Percentiles rank a stretch among this genome's conserved stretches.
Evolutionary conservation across 768 basidiomycete species (phyloP).

Genomic region (Fibroporia radiculosa): DNA sequence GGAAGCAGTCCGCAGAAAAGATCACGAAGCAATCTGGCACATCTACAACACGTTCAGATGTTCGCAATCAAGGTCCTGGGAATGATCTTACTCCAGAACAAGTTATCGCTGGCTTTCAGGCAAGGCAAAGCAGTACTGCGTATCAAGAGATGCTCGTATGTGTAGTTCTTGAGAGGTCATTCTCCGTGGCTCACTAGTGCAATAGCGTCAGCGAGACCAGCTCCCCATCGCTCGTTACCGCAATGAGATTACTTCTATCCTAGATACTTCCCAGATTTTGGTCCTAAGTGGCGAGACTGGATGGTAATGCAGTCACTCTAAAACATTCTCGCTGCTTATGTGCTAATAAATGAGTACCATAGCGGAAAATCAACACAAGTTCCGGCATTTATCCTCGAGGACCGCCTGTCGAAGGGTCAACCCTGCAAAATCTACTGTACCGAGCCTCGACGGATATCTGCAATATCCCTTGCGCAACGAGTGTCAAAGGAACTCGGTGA

Average conservation of each 20-base stretch:
- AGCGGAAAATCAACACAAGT: constrained; percentile 98
- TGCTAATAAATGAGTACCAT: constrained; percentile 7
- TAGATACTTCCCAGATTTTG: constrained; percentile 74
- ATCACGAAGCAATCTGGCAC: background rate
- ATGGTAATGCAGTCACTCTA: too few relatives aligned
- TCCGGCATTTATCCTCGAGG: constrained; percentile 89
- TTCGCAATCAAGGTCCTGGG: constrained; percentile 2
- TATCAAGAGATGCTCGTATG: constrained; percentile 87
- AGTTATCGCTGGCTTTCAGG: constrained; percentile 48
- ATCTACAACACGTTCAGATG: background rate
- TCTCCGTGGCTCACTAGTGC: too few relatives aligned
- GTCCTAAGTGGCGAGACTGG: constrained; percentile 84
- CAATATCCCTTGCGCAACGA: constrained; percentile 90
- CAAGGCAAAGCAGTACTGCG: constrained; percentile 49
- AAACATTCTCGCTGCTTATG: constrained; percentile 26
- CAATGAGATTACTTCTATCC: constrained; percentile 54
- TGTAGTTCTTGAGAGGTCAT: too few relatives aligned
- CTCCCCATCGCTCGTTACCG: constrained; percentile 87
- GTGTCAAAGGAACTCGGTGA: constrained; percentile 94
- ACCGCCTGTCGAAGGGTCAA: constrained; percentile 71
- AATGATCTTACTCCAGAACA: constrained; percentile 34
- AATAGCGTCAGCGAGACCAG: constrained; percentile 61
- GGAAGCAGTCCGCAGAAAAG: background rate
- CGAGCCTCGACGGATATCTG: constrained; percentile 92
- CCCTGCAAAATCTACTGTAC: constrained; percentile 91